Percentiles rank a stretch among this genome's conserved stretches.
Evolutionary conservation across 208 protist species (phyloP).

Genomic region (Novymonas esmeraldas): DNA sequence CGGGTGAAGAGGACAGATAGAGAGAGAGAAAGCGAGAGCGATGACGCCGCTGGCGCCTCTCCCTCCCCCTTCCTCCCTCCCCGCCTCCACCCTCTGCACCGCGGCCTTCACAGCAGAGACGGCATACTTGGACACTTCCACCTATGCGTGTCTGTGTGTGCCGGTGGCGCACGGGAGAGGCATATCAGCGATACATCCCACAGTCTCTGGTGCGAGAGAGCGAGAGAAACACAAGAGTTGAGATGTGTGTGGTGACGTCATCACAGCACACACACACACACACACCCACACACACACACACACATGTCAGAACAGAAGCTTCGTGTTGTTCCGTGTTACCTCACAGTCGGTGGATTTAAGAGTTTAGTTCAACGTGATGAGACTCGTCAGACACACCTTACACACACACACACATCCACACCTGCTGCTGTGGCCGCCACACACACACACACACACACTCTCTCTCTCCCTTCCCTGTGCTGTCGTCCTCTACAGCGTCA

Average conservation of each 20-base stretch:
- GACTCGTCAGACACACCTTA: no score
- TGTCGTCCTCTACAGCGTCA: constrained; percentile 48
- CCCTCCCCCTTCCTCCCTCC: not conserved
- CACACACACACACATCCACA: not conserved
- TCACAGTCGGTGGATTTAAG: not conserved
- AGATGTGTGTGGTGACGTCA: no score
- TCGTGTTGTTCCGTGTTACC: no score
- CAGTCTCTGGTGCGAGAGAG: not conserved
- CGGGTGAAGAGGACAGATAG: no score
- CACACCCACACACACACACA: constrained; percentile 3
- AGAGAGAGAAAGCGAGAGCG: not conserved
- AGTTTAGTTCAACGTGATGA: no score
- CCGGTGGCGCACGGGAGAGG: not conserved
- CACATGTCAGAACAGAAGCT: no score
- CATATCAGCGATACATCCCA: not conserved
- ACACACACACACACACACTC: constrained; percentile 7
- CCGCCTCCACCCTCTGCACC: not conserved
- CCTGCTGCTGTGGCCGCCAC: no score
- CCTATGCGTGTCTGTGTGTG: constrained; percentile 7
- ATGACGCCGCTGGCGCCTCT: not conserved
- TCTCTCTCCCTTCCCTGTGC: constrained; percentile 10
- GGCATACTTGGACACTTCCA: not conserved
- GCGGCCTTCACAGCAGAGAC: not conserved
- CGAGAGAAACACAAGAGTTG: not conserved
- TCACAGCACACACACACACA: not conserved